Base-by-base conservation (phyloP, 768 basidiomycete species). In the Mycena indigotica region DNA sequence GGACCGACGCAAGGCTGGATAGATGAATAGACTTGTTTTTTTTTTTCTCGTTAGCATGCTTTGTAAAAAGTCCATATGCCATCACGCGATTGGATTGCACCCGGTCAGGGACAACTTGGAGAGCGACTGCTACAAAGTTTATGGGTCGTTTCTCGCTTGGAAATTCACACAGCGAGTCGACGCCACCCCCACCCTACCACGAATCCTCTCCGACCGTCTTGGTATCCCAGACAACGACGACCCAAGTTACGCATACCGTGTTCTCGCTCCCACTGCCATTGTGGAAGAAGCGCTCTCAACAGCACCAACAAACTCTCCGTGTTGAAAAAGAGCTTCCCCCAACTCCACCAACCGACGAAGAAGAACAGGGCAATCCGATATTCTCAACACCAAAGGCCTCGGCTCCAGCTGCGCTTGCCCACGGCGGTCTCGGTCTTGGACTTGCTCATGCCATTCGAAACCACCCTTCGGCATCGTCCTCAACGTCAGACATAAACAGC, bases 361-460 rank as follows among this genome's bases (percentile, higher is more conserved):
- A 35, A 35, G 32, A 35, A 8, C 10, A 38, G 35, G 19, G 55
- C 41, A 50, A 51, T 40, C 52, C 55, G 21, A n/a, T 50, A 17
- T 56, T 61, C 38, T 61, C 56, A 16, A 49, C 29, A 2, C 50
- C 57, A 39, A 57, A 58, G 61, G 54, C 51, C 26, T 63, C 66
- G 15, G 70, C 66, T 30, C 70, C 75, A 12, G 57, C 77, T 26
- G 79, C 80, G 29, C 73, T 84, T 21, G 81, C 82, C 19, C 86
- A 84, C 39, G 81, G 87, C 28, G 74, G 81, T 2, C 67, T 86
- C 26, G 85, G 84, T 28, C 66, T 88, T 25, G 84, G 86, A 46
- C 73, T 86, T 28, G 78, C 85, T 39, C 83, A 80, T 63, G 74
- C 80, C 50, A 72, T 83, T 54, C 80, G 84, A 19, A 67, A 68